Evolutionary conservation across 2,329 filamentous ascomycete species (phyloP).

Genomic region (Mycocentrospora acerina): DNA sequence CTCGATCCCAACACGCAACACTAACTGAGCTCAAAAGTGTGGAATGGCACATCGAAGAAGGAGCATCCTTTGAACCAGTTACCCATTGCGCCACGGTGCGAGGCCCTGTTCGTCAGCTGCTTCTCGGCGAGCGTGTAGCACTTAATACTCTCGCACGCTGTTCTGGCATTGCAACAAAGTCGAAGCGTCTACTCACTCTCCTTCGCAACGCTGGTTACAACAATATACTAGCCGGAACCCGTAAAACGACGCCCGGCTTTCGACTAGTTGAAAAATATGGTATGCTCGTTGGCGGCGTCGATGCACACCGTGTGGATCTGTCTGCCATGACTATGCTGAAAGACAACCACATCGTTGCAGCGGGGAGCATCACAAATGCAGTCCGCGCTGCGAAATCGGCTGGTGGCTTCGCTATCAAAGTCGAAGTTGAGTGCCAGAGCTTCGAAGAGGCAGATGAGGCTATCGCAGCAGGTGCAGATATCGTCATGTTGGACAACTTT

Average conservation of each 20-base stretch:
- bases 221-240: constrained; percentile 86
- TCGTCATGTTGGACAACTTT: constrained; percentile 98
- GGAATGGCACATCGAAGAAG: constrained; percentile 82
- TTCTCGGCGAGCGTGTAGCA: constrained; percentile 91
- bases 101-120: constrained; percentile 77
- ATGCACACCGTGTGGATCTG: constrained; percentile 88
- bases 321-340: constrained; percentile 96
- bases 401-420: constrained; percentile 87
- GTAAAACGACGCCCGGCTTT: constrained; percentile 97
- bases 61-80: constrained; percentile 61
- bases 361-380: constrained; percentile 78
- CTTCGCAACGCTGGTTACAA: constrained; percentile 68
- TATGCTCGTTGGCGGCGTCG: constrained; percentile 90
- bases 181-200: constrained; percentile 51
- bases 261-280: constrained; percentile 96
- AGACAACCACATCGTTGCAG: constrained; percentile 97
- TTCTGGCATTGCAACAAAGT: constrained; percentile 80
- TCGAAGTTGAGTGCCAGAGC: constrained; percentile 93
- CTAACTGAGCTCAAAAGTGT: constrained; percentile 54
- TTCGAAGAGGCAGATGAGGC: constrained; percentile 89
- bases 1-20: not conserved
- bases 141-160: constrained; percentile 89
- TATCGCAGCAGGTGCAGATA: constrained; percentile 84
- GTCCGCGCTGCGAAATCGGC: constrained; percentile 80
- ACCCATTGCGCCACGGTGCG: constrained; percentile 75